These are phyloP conservation scores for Podaxis sp. DNA, from an alignment of 768 basidiomycete genomes.

Conservation along the genomic window DNA sequence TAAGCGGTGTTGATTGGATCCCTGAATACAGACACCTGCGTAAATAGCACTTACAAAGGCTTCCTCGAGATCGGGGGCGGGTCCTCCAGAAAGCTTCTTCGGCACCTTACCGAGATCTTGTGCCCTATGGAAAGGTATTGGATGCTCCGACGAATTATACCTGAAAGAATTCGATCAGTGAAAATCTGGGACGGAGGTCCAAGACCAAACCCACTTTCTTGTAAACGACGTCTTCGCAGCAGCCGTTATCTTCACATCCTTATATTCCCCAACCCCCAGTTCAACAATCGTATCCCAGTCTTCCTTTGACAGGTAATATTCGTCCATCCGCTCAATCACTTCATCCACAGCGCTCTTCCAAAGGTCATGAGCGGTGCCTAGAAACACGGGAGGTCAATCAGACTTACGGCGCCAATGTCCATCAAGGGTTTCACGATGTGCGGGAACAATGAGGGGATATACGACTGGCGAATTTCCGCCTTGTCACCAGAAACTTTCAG, in stretches of 20 bases:
- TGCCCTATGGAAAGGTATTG: conserved; percentile 92
- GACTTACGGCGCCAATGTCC: conserved; percentile 67
- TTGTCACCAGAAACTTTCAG: conserved; percentile 90
- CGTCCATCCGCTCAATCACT: conserved; percentile 87
- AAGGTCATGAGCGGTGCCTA: not conserved
- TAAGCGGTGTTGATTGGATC: conserved; percentile 7
- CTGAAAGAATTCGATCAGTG: conserved; percentile 32
- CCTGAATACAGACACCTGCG: conserved; percentile 1
- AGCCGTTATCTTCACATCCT: conserved; percentile 79
- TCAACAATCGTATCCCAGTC: conserved; percentile 98
- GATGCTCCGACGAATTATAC: conserved; percentile 88
- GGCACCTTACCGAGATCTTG: conserved; percentile 71
- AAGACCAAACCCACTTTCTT: conserved; percentile 52
- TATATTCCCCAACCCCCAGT: conserved; percentile 79
- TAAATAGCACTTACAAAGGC: conserved; percentile 49
- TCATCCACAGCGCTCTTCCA: conserved; percentile 73
- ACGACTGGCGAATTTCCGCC: conserved; percentile 84
- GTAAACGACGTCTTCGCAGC: conserved; percentile 86
- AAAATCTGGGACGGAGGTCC: not conserved
- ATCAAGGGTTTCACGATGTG: conserved; percentile 77
- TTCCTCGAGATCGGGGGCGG: conserved; percentile 89
- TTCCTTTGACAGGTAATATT: conserved; percentile 88
- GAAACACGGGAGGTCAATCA: not conserved
- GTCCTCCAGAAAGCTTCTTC: conserved; percentile 73
- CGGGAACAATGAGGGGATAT: conserved; percentile 85